Evolutionary conservation across 768 basidiomycete species (phyloP).

Genomic region (Kwoniella newhampshirensis): DNA sequence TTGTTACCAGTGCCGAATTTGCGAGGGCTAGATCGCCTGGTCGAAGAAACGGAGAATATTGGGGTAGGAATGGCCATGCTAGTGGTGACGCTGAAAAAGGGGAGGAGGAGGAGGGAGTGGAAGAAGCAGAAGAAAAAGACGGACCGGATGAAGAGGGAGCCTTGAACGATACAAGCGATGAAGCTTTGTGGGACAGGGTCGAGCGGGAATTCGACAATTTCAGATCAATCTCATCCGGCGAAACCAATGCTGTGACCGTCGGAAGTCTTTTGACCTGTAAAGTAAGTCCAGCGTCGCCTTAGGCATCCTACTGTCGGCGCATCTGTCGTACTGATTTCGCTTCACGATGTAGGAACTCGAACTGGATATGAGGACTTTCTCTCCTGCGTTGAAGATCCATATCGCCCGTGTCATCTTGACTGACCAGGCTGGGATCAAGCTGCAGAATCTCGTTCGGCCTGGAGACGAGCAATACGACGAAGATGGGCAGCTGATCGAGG

Average conservation of each 20-base stretch:
- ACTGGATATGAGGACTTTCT: constrained; percentile 35
- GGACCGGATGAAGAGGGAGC: constrained; percentile 19
- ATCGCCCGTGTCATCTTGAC: constrained; percentile 11
- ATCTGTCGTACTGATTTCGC: background rate
- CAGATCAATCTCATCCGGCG: background rate
- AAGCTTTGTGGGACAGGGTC: constrained; percentile 9
- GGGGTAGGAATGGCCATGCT: background rate
- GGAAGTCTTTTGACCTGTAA: constrained; percentile 33
- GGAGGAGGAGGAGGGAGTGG: background rate
- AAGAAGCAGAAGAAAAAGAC: background rate
- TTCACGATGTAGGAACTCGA: constrained; percentile 30
- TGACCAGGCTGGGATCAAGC: background rate
- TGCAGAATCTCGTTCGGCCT: background rate
- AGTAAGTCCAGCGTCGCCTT: too few relatives aligned
- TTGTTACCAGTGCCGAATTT: constrained; percentile 25
- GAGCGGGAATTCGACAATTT: constrained; percentile 13
- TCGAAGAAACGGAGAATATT: background rate
- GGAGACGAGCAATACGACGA: background rate
- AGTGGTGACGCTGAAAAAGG: background rate
- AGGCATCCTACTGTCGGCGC: background rate
- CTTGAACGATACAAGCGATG: constrained; percentile 9
- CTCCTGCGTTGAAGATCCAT: constrained; percentile 31
- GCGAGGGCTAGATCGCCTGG: constrained; percentile 8
- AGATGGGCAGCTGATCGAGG: background rate
- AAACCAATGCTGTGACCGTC: background rate